Conservation (phyloP, 768 basidiomycete species). For the Mycena venus region DNA sequence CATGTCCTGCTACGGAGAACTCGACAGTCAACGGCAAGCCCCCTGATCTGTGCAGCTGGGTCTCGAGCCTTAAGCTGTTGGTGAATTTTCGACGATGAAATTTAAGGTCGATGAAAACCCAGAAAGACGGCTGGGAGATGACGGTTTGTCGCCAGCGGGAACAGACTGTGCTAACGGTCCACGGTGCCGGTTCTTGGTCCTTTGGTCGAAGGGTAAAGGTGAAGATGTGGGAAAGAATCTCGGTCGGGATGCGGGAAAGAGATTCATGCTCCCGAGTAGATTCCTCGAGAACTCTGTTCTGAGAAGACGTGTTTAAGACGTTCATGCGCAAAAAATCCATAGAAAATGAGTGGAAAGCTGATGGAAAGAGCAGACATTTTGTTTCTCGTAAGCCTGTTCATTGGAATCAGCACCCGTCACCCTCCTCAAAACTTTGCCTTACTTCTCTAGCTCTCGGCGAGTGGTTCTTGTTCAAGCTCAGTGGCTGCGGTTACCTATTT, state of each 20-base stretch:
- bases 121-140: not conserved
- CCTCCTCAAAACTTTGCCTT: too few relatives aligned
- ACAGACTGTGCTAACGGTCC: constrained; percentile 4
- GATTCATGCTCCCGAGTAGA: not conserved
- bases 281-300: not conserved
- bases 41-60: not conserved
- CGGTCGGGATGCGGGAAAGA: not conserved
- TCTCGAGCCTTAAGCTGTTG: not conserved
- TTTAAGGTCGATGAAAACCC: not conserved
- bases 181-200: not conserved
- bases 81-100: not conserved
- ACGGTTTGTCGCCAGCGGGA: not conserved
- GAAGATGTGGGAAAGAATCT: constrained; percentile 19
- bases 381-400: too few relatives aligned
- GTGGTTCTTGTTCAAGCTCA: not conserved
- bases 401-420: too few relatives aligned
- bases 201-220: not conserved
- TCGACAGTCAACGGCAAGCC: not conserved
- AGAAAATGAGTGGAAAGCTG: too few relatives aligned
- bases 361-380: too few relatives aligned
- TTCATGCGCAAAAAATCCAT: too few relatives aligned
- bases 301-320: not conserved
- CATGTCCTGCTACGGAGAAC: too few relatives aligned
- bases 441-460: not conserved
- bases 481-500: not conserved